Evolutionary conservation across 163 green algal genomes (phyloP), one percentile per base, ranked within the genome.

Genomic region (Scenedesmus sp.): DNA sequence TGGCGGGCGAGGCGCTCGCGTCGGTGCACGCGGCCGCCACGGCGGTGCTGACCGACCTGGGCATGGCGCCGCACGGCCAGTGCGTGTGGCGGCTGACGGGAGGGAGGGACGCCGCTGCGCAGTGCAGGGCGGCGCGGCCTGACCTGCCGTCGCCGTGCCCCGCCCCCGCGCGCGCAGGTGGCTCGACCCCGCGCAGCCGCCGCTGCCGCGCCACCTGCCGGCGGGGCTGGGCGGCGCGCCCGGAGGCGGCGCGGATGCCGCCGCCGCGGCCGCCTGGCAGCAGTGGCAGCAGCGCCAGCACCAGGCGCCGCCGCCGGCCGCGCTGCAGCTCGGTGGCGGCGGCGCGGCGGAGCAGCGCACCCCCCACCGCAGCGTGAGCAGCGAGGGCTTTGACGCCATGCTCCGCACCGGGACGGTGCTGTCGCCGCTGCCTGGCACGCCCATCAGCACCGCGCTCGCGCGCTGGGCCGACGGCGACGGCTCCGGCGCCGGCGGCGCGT

Each of bases 301-400:
- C 7, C 39, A 47, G 39, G 7, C 39, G 39, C 7, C 39, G 39
- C 39, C 10, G 39, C 39, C 39, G 39, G 10, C 39, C 10, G 39
- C 7, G 7, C 6, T 47, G 39, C 7, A 47, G 39, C 10, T 47
- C 10, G 39, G 10, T 47, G 39, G n/a, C n/a, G n/a, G n/a, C n/a
- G n/a, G n/a, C n/a, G n/a, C n/a, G n/a, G n/a, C n/a, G n/a, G n/a
- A 63, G 48, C 47, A 42, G 47, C 13, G 29, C 14, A 14, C 24
- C 20, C 62, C 22, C 66, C 31, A 69, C 60, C n/a, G n/a, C 15
- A 53, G 15, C 15, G 20, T 39, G 18, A 75, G 48, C 42, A 57
- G 45, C 22, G 34, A 77, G 4, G 33, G 14, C 31, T 77, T 77
- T 44, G 33, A 77, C 10, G 67, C 34, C 18, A 54, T 77, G 18